These are phyloP conservation scores for Trichoderma arundinaceum DNA, from an alignment of 2,329 filamentous ascomycete genomes.

Conservation along the genomic window DNA sequence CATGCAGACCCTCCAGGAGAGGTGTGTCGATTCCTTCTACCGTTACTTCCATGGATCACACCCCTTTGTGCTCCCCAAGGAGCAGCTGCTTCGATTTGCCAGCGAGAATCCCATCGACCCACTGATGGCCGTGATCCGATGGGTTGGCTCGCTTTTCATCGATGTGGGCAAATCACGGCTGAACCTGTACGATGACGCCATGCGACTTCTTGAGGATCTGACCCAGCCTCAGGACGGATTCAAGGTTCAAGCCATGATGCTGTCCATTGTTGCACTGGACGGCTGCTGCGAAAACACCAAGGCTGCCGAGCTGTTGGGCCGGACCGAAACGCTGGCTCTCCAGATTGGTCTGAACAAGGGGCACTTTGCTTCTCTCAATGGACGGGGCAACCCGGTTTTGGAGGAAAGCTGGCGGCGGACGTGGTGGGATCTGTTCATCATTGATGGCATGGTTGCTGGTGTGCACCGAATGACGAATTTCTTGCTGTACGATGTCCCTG, in stretches of 20 bases:
- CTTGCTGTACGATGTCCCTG: conserved; percentile 67
- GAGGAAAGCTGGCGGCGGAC: conserved; percentile 87
- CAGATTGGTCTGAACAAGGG: conserved; percentile 76
- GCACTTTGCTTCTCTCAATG: conserved; percentile 68
- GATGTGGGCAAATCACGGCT: conserved; percentile 54
- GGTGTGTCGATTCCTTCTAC: conserved; percentile 64
- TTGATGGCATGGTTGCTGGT: conserved; percentile 83
- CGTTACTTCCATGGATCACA: conserved; percentile 63
- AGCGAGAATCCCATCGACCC: conserved; percentile 56
- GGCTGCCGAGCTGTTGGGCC: conserved; percentile 68
- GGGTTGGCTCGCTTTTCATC: conserved; percentile 62
- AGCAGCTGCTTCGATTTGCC: conserved; percentile 54
- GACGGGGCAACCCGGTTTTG: conserved; percentile 67
- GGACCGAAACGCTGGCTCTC: conserved; percentile 73
- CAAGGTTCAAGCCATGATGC: conserved; percentile 76
- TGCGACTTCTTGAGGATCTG: conserved; percentile 56
- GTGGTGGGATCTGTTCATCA: conserved; percentile 86
- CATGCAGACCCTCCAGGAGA: conserved; percentile 51
- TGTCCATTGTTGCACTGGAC: conserved; percentile 79
- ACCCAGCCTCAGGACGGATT: conserved; percentile 61
- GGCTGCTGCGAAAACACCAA: conserved; percentile 73
- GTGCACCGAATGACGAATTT: conserved; percentile 76
- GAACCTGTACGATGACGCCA: conserved; percentile 63
- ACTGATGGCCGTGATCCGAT: conserved; percentile 60
- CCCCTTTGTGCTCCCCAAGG: conserved; percentile 62